Base-by-base conservation (phyloP, 2,329 filamentous ascomycete genomes). In the Trichoderma simmonsii region DNA sequence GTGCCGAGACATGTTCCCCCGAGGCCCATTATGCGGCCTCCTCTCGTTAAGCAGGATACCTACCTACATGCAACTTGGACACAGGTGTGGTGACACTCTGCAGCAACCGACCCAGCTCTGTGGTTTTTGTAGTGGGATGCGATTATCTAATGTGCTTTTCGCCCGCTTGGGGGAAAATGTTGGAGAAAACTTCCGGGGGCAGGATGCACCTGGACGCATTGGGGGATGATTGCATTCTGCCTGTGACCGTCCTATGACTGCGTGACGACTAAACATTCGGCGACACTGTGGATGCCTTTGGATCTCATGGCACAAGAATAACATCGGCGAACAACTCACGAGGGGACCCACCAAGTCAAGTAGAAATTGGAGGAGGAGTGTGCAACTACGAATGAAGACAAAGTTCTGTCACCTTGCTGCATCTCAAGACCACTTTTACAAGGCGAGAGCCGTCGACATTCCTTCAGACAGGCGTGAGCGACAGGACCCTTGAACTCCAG, bases 1-100 rank as follows among this genome's bases (percentile, higher is more conserved):
- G 24, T 69, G 60, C 65, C 66, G 60, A 70, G 63, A 72, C 67
- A 65, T 36, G 51, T 68, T 64, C 64, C 60, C 60, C 39, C 26
- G 30, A 72, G 71, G 66, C 71, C 71, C 60, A 14, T 72, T 72
- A 72, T 72, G 71, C 71, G 71, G 39, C 71, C 71, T 54, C 28
- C 66, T 51, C 51, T 65, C 66, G 43, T 70, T 61, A 62, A 59
- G 65, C 63, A 72, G 63, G 32, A 71, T 71, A 30, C 67, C 21
- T 28, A 60, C 57, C 21, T 28, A 60, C 57, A 60, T 60, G 57
- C 57, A 30, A 60, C 57, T 60, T 60, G 57, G 30, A 60, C 48
- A 63, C 43, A 64, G 57, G 56, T 54, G 66, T 54, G 66, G 60
- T 32, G 39, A 36, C 66, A 48, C 56, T 70, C 39, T 61, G 9